Evolutionary conservation across 2,329 filamentous ascomycete genomes (phyloP).

Genomic region (Dryadomyces quercus-mongolicae): DNA sequence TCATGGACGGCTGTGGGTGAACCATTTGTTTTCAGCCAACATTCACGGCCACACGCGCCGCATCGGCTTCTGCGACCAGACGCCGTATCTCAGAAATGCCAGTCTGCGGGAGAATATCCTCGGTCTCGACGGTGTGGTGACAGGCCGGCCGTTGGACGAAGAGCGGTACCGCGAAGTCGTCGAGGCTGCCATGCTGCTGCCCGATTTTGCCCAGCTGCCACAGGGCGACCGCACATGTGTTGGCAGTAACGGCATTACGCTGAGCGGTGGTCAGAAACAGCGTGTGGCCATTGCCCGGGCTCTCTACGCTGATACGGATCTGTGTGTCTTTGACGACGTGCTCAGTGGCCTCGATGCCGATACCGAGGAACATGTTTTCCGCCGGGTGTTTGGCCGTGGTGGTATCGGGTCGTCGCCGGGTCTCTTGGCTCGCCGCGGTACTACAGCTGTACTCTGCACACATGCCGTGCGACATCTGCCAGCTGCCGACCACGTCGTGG

Average conservation of each 20-base stretch:
- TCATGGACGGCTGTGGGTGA: conserved; percentile 15
- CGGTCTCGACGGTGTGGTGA: conserved; percentile 9
- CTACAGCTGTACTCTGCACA: conserved; percentile 22
- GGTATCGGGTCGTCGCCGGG: neutral
- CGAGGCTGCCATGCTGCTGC: conserved; percentile 18
- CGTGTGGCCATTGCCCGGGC: conserved; percentile 16
- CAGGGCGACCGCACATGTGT: conserved; percentile 22
- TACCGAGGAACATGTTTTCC: conserved; percentile 28
- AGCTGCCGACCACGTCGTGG: conserved; percentile 32
- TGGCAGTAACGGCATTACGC: conserved; percentile 23
- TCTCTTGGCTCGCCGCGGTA: conserved; percentile 1
- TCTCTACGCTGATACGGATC: conserved; percentile 12
- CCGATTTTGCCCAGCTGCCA: conserved; percentile 19
- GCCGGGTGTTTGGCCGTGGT: conserved; percentile 21
- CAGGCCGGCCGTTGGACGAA: conserved; percentile 10
- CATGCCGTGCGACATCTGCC: conserved; percentile 27
- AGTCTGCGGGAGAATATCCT: conserved; percentile 21
- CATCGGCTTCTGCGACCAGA: conserved; percentile 27
- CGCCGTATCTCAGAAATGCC: conserved; percentile 22
- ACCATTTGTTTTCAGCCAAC: neutral
- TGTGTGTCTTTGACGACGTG: conserved; percentile 14
- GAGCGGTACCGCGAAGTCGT: conserved; percentile 18
- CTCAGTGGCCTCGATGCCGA: conserved; percentile 21
- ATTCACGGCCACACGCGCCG: conserved; percentile 3
- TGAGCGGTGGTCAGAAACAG: conserved; percentile 24